A percentile compares a stretch with the other conserved stretches of the same genome.
Evolutionary conservation across 2,329 filamentous ascomycete species (phyloP).

Genomic region (Sclerotinia glacialis): DNA sequence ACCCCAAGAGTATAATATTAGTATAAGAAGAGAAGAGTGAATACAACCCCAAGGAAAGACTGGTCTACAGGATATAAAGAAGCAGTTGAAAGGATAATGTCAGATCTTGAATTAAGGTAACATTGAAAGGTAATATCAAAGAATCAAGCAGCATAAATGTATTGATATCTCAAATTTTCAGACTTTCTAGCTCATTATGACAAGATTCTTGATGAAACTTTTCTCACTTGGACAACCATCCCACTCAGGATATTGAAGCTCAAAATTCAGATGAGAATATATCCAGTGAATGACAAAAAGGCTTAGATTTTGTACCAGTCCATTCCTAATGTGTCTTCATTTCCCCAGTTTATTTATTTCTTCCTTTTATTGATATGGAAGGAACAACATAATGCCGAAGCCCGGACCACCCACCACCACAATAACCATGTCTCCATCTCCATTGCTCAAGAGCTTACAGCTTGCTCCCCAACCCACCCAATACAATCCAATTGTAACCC

Average conservation of each 20-base stretch:
- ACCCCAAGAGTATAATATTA: too few relatives aligned
- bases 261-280: background rate
- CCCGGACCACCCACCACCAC: background rate
- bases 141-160: too few relatives aligned
- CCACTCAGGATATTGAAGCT: background rate
- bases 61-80: too few relatives aligned
- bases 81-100: too few relatives aligned
- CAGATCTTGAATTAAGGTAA: background rate
- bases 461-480: background rate
- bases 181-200: background rate
- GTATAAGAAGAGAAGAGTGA: too few relatives aligned
- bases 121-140: too few relatives aligned
- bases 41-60: too few relatives aligned
- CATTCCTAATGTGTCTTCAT: background rate
- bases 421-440: background rate
- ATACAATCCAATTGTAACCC: slow-evolving; percentile 2
- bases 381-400: slow-evolving; percentile 4
- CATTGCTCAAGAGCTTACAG: slow-evolving; percentile 7
- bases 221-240: background rate
- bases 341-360: background rate
- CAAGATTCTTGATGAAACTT: background rate
- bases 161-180: background rate
- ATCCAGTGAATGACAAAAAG: background rate
- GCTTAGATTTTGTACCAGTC: too few relatives aligned
- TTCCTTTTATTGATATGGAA: background rate